Conservation (phyloP, 169 alveolate genomes). For the Perkinsus olseni region DNA sequence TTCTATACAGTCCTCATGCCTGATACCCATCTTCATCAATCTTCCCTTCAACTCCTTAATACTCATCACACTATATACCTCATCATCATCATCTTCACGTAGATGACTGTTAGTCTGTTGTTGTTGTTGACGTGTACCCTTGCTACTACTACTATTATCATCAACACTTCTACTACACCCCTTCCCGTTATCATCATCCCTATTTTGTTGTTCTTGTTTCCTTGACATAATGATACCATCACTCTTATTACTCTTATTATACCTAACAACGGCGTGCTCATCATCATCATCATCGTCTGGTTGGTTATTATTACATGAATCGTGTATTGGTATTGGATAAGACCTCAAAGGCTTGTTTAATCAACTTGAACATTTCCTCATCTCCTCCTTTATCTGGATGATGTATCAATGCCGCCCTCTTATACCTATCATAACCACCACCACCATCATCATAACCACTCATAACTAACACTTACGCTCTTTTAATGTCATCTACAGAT, state of each 20-base stretch:
- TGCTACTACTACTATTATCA: background rate
- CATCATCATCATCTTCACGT: background rate
- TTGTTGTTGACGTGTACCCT: background rate
- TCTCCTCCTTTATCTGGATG: slow-evolving; percentile 89
- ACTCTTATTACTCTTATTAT: background rate
- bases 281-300: too few relatives aligned
- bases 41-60: slow-evolving; percentile 40
- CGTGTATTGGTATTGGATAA: slow-evolving; percentile 71
- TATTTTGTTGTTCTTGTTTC: background rate
- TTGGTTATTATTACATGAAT: slow-evolving; percentile 70
- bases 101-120: background rate
- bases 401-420: slow-evolving; percentile 52
- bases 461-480: slow-evolving; percentile 33
- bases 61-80: background rate
- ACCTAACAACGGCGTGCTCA: background rate
- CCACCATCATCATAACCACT: too few relatives aligned
- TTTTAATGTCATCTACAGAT: slow-evolving; percentile 52
- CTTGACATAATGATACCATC: background rate
- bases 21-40: slow-evolving; percentile 34
- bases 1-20: slow-evolving; percentile 51
- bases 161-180: background rate
- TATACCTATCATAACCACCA: background rate
- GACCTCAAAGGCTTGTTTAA: slow-evolving; percentile 73
- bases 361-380: slow-evolving; percentile 63
- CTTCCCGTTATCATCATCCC: background rate